Percentiles rank a stretch among this genome's conserved stretches.
phyloP scores from a whole-genome alignment of 495 filamentous ascomycete genomes.

The Aspergillus mulundensis region DNA sequence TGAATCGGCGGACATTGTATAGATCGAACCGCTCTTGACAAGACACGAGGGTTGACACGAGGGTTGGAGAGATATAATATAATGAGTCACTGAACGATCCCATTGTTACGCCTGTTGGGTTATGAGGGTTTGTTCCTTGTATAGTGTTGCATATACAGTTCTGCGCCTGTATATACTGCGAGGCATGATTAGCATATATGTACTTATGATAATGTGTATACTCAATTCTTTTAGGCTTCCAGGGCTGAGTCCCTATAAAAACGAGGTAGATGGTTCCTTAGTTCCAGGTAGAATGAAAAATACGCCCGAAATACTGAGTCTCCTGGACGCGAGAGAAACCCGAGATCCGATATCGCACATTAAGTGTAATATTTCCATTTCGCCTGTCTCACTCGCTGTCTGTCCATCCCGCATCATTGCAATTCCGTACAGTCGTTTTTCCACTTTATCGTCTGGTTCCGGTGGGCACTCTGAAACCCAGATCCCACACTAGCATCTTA shows the following conservation, averaged over 20 bases:
- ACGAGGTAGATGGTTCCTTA: neutral
- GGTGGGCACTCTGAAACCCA: neutral
- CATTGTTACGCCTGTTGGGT: constrained; percentile 8
- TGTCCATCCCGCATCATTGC: neutral
- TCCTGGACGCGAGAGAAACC: neutral
- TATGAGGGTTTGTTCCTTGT: constrained; percentile 1
- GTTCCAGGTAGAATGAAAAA: neutral
- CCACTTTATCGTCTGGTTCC: neutral
- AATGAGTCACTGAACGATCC: constrained; percentile 7
- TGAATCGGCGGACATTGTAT: constrained; percentile 19
- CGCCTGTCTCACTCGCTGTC: neutral
- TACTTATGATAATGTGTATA: neutral
- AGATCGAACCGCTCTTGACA: neutral
- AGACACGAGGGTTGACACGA: neutral
- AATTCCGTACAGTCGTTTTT: neutral
- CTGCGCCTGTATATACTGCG: constrained; percentile 8
- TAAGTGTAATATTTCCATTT: neutral
- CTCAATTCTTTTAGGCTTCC: neutral
- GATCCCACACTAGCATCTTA: constrained; percentile 9
- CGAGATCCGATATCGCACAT: constrained; percentile 23
- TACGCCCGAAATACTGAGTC: neutral
- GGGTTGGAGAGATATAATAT: neutral
- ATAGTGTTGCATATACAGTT: constrained; percentile 15
- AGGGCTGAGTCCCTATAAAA: neutral
- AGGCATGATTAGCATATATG: constrained; percentile 4